Percentiles rank a stretch among this genome's conserved stretches.
phyloP scores from a whole-genome alignment of 345 rosid species.

The Carallia brachiata region DNA sequence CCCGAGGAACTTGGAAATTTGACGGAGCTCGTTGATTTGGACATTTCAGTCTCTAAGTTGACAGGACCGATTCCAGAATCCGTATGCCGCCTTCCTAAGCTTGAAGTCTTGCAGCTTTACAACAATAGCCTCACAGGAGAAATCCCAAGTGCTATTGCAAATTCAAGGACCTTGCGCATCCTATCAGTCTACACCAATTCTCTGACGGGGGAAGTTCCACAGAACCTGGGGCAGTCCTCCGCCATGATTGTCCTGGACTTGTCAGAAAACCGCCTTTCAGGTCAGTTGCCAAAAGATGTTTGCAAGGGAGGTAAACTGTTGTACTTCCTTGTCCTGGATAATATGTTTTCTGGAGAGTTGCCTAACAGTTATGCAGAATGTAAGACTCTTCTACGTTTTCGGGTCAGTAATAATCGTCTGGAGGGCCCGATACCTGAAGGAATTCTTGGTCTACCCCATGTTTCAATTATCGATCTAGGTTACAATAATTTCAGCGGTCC shows the following conservation, averaged over 20 bases:
- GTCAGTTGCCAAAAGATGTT: conserved; percentile 61
- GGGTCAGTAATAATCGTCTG: conserved; percentile 66
- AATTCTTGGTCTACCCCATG: conserved; percentile 71
- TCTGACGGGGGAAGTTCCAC: conserved; percentile 72
- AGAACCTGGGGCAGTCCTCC: conserved; percentile 55
- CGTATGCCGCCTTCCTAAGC: conserved; percentile 67
- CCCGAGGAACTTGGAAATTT: conserved; percentile 85
- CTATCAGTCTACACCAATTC: conserved; percentile 72
- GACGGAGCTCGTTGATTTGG: conserved; percentile 74
- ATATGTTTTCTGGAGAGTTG: conserved; percentile 61
- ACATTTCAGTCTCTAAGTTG: conserved; percentile 78
- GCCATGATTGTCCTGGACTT: conserved; percentile 60
- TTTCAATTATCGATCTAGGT: conserved; percentile 74
- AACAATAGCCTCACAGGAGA: conserved; percentile 88
- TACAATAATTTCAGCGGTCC: conserved; percentile 67
- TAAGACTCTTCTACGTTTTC: conserved; percentile 65
- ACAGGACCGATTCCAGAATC: conserved; percentile 80
- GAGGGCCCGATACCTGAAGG: conserved; percentile 64
- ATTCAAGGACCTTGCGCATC: conserved; percentile 56
- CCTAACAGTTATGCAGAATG: conserved; percentile 63
- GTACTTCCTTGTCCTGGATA: conserved; percentile 73
- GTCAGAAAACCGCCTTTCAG: conserved; percentile 75
- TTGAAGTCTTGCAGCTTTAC: conserved; percentile 73
- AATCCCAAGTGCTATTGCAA: conserved; percentile 61
- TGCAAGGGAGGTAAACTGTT: conserved; percentile 72